Percentiles rank a stretch among this genome's conserved stretches.
phyloP scores from a whole-genome alignment of 2,329 filamentous ascomycete species.

The Allantophomopsis cytisporea region DNA sequence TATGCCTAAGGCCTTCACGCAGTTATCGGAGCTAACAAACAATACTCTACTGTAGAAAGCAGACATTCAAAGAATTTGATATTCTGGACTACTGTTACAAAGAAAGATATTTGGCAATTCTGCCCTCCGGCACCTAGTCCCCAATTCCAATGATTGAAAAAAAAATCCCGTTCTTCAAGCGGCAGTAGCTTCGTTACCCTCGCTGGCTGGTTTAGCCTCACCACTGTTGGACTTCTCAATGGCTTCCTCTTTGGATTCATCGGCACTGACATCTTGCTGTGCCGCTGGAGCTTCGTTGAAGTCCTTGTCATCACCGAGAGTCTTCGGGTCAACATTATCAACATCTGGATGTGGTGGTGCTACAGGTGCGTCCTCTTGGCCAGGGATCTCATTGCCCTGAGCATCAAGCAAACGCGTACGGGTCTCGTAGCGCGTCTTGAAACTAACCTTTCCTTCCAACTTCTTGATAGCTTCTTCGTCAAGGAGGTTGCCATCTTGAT shows the following conservation, averaged over 20 bases:
- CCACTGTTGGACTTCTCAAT: constrained; percentile 25
- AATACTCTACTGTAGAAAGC: no score
- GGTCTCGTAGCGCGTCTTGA: constrained; percentile 95
- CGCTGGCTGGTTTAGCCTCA: constrained; percentile 47
- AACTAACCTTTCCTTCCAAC: constrained; percentile 85
- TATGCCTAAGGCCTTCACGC: no score
- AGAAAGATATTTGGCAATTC: no score
- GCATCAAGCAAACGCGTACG: constrained; percentile 72
- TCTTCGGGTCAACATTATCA: constrained; percentile 46
- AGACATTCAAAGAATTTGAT: no score
- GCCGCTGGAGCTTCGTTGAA: constrained; percentile 23
- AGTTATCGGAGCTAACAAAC: no score
- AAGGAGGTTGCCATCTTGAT: constrained; percentile 84
- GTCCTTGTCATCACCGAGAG: constrained; percentile 24
- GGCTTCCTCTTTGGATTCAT: constrained; percentile 45
- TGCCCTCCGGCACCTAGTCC: no score
- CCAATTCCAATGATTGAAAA: no score
- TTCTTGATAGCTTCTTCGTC: constrained; percentile 70
- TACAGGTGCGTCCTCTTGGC: constrained; percentile 10
- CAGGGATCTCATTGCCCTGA: constrained; percentile 57
- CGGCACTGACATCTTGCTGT: constrained; percentile 28
- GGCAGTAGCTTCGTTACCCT: constrained; percentile 39
- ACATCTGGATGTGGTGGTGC: constrained; percentile 24
- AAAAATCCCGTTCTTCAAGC: no score
- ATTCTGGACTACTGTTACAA: no score